phyloP scores from a whole-genome alignment of 2,329 filamentous ascomycete genomes.

The Volutella citrinella region DNA sequence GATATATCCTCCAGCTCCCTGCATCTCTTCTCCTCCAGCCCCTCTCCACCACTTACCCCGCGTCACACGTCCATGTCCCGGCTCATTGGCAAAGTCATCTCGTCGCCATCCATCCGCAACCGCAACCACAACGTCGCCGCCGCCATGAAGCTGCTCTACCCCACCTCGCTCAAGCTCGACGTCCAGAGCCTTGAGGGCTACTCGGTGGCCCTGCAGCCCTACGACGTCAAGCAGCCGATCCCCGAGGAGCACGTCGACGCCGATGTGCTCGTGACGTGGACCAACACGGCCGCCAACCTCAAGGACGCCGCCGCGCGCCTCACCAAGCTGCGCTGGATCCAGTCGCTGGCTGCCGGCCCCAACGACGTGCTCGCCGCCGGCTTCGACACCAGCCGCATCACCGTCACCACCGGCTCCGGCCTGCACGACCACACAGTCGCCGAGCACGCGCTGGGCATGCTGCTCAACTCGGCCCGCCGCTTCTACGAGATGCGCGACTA shows the following conservation, averaged over 20 bases:
- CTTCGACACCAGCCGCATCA: conserved; percentile 49
- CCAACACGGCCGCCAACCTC: conserved; percentile 57
- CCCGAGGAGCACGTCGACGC: conserved; percentile 58
- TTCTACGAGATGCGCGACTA: conserved; percentile 63
- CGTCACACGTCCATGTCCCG: too few relatives aligned
- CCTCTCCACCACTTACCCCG: too few relatives aligned
- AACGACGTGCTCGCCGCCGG: conserved; percentile 63
- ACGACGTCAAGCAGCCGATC: conserved; percentile 55
- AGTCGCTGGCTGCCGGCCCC: conserved; percentile 63
- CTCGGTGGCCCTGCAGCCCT: conserved; percentile 53
- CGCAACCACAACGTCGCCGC: too few relatives aligned
- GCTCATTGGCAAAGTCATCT: too few relatives aligned
- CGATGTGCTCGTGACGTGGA: conserved; percentile 60
- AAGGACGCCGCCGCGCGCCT: conserved; percentile 53
- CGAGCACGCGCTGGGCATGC: conserved; percentile 59
- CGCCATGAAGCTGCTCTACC: conserved; percentile 64
- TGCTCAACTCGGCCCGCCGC: conserved; percentile 52
- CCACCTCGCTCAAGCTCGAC: conserved; percentile 59
- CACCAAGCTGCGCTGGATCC: conserved; percentile 61
- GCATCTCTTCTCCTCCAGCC: too few relatives aligned
- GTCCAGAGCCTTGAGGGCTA: conserved; percentile 54
- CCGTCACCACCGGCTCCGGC: conserved; percentile 60
- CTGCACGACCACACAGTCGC: conserved; percentile 64
- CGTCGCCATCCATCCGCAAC: too few relatives aligned
- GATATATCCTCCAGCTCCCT: too few relatives aligned